Evolutionary conservation across 257 asterid species (phyloP).

Genomic region (Petunia secreta): DNA sequence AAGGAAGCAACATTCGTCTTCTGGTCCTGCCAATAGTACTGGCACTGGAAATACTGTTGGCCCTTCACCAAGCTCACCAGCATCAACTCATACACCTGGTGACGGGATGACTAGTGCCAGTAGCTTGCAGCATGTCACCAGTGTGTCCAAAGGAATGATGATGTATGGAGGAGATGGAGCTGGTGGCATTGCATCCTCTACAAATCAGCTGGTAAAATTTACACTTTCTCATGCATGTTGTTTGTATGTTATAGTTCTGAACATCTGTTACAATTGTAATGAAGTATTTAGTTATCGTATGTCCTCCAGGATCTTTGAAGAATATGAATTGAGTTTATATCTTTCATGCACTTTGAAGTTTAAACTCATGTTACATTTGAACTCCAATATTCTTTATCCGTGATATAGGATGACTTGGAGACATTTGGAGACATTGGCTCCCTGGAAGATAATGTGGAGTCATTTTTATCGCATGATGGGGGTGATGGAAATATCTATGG

Average conservation of each 20-base stretch:
- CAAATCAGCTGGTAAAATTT: slow-evolving; percentile 81
- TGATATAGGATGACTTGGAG: slow-evolving; percentile 85
- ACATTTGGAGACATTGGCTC: slow-evolving; percentile 91
- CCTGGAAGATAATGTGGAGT: slow-evolving; percentile 89
- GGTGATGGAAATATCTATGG: slow-evolving; percentile 90
- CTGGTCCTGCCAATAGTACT: slow-evolving; percentile 88
- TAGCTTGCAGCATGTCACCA: slow-evolving; percentile 76
- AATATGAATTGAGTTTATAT: neutral
- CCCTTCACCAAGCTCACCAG: slow-evolving; percentile 86
- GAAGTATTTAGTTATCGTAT: neutral
- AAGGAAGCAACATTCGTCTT: slow-evolving; percentile 90
- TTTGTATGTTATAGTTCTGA: neutral
- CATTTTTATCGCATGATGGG: slow-evolving; percentile 86
- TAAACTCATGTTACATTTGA: neutral
- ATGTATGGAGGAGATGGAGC: slow-evolving; percentile 87
- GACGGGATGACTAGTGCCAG: slow-evolving; percentile 84
- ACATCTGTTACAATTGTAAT: neutral
- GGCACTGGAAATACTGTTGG: slow-evolving; percentile 82
- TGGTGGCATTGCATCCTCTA: slow-evolving; percentile 86
- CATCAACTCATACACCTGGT: slow-evolving; percentile 94
- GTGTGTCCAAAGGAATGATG: slow-evolving; percentile 75
- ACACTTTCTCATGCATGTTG: slow-evolving; percentile 6
- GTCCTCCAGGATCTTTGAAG: slow-evolving; percentile 2
- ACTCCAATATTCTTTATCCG: slow-evolving; percentile 21
- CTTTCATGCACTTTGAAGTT: neutral